Base-by-base conservation (phyloP, 23 red algal genomes). In the Gracilaria caudata region DNA sequence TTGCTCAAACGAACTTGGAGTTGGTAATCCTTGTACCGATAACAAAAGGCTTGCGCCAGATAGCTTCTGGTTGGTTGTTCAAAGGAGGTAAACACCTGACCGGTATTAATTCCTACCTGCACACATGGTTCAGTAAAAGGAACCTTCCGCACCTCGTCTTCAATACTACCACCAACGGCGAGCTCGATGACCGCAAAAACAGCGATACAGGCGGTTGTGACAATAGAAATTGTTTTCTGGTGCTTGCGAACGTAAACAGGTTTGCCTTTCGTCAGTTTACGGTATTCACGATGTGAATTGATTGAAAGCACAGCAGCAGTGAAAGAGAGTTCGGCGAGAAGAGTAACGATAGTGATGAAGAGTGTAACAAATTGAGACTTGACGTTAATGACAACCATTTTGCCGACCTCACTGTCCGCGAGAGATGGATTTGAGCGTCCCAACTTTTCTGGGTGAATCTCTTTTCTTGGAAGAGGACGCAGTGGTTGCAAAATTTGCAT, bases 21-120 rank as follows among this genome's bases (percentile, higher is more conserved):
- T 5, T 29, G 26, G 57, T 9, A 61, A 61, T 61, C 57, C 57
- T 61, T 20, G 57, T 9, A 61, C 57, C 26, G 20, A 5, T 5
- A 61, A 29, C 57, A 61, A 6, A 16, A 61, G 7, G 57, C 19
- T 61, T 61, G 57, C 16, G 57, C 57, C 57, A 61, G 57, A 61
- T 61, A 61, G 57, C 57, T 61, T 61, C 57, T 61, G 57, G 57
- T 25, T 3, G 57, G 57, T 61, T 61, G 57, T 29, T 61, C 57
- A 61, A 61, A 9, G 4, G 57, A 61, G 57, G 57, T 61, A 29
- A 61, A 61, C 57, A 9, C 57, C 26, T 61, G 57, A 16, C 57
- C 57, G 16, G 57, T 61, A 61, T 61, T 61, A 3, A 61, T 20
- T 61, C 57, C 57, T 61, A 29, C 19, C 57, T 61, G 57, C 57